A percentile compares a stretch with the other conserved stretches of the same genome.
phyloP scores from a whole-genome alignment of 306 rosid species.

The Fragaria ananassa region DNA sequence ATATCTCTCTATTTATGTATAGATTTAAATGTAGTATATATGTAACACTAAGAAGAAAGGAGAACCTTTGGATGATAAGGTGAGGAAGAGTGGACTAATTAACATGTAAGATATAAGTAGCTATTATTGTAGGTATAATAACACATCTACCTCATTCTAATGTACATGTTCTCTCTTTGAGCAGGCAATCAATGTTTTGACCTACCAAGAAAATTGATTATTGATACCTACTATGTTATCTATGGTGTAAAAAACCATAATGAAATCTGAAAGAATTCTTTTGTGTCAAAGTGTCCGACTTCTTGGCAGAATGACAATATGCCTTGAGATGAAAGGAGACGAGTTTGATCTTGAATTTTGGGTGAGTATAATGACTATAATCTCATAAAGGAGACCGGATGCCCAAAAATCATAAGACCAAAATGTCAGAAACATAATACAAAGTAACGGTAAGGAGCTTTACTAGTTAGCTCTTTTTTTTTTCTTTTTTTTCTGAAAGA shows the following conservation, averaged over 20 bases:
- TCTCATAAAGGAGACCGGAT: too few species aligned
- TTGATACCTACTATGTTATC: neutral
- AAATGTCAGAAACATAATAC: too few species aligned
- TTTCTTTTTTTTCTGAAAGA: too few species aligned
- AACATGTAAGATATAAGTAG: conserved; percentile 12
- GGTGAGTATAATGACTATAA: too few species aligned
- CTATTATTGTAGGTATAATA: conserved; percentile 13
- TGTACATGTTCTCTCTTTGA: conserved; percentile 16
- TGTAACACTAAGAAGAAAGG: conserved; percentile 8
- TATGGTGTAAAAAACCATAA: neutral
- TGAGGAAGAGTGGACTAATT: conserved; percentile 19
- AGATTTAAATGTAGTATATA: conserved; percentile 10
- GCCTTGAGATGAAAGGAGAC: too few species aligned
- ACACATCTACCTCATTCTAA: conserved; percentile 15
- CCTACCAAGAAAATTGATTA: neutral
- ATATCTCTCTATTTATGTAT: neutral
- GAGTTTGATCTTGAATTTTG: too few species aligned
- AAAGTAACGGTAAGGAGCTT: too few species aligned
- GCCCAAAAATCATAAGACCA: too few species aligned
- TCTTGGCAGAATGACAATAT: too few species aligned
- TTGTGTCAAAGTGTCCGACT: neutral
- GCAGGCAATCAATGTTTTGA: neutral
- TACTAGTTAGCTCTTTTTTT: too few species aligned
- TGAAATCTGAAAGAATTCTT: neutral
- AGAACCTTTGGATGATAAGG: conserved; percentile 17